These are phyloP conservation scores for Annona squamosa DNA, from an alignment of 164 flowering plant genomes.

Conservation along the genomic window DNA sequence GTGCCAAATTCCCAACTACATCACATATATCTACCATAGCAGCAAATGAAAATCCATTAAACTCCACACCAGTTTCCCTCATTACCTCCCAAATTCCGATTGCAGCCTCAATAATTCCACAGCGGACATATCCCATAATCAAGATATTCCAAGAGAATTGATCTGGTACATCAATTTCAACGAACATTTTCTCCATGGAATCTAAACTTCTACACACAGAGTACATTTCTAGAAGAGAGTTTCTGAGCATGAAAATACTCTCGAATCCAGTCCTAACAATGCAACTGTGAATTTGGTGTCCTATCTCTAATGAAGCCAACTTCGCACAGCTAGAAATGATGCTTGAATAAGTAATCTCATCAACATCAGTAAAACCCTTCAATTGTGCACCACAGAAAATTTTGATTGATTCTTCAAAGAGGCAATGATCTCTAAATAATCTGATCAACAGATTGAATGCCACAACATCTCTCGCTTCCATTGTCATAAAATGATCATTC, in stretches of 20 bases:
- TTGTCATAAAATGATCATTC: conserved; percentile 8
- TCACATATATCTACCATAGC: conserved; percentile 18
- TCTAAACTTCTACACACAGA: conserved; percentile 18
- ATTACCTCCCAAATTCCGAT: conserved; percentile 16
- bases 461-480: conserved; percentile 13
- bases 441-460: conserved; percentile 17
- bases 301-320: conserved; percentile 12
- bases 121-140: conserved; percentile 19
- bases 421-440: conserved; percentile 13
- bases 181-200: conserved; percentile 19
- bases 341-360: conserved; percentile 16
- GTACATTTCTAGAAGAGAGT: conserved; percentile 26
- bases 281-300: conserved; percentile 21
- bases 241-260: conserved; percentile 11
- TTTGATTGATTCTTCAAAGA: conserved; percentile 13
- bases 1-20: conserved; percentile 6
- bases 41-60: conserved; percentile 22
- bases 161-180: conserved; percentile 19
- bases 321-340: conserved; percentile 21
- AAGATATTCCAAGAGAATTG: conserved; percentile 24
- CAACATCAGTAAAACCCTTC: conserved; percentile 15
- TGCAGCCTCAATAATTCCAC: conserved; percentile 13
- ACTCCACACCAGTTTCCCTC: conserved; percentile 17
- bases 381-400: conserved; percentile 11
- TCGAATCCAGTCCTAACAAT: conserved; percentile 19